Evolutionary conservation across 2,329 filamentous ascomycete species (phyloP).

Genomic region (Berkeleyomyces basicola): DNA sequence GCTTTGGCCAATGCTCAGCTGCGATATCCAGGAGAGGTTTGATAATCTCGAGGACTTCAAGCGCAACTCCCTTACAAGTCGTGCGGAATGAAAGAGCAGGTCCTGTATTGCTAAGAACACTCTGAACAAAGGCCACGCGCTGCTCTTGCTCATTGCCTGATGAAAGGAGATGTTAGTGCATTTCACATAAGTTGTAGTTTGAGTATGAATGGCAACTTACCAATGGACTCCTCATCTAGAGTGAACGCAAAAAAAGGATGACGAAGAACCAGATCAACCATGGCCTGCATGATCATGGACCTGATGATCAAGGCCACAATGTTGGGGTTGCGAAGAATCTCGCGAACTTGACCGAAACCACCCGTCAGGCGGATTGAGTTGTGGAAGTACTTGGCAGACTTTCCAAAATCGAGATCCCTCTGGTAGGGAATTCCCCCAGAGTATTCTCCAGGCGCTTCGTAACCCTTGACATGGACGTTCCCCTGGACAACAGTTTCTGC

Average conservation of each 20-base stretch:
- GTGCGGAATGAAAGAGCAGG: background rate
- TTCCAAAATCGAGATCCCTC: background rate
- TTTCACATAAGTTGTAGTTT: background rate
- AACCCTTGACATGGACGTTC: background rate
- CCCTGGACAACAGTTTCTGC: slow-evolving; percentile 1
- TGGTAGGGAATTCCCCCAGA: background rate
- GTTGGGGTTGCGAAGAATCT: slow-evolving; percentile 3
- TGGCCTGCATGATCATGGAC: slow-evolving; percentile 10
- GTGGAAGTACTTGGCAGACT: slow-evolving; percentile 8
- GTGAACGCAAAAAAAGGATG: slow-evolving; percentile 8
- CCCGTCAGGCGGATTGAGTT: slow-evolving; percentile 8
- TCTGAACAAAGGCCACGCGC: background rate
- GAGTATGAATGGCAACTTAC: background rate
- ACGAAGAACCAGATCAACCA: slow-evolving; percentile 4
- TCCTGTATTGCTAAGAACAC: background rate
- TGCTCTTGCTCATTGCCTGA: background rate
- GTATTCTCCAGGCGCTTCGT: background rate
- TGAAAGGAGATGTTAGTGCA: background rate
- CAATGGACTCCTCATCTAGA: background rate
- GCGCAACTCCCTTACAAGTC: background rate
- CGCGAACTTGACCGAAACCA: background rate
- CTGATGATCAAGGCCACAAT: background rate
- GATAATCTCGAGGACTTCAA: slow-evolving; percentile 4
- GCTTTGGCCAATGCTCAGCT: slow-evolving; percentile 4
- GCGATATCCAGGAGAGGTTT: slow-evolving; percentile 8